Base-by-base conservation (phyloP, 371 early-diverging fungal species). In the Capillidium rhysosporum region DNA sequence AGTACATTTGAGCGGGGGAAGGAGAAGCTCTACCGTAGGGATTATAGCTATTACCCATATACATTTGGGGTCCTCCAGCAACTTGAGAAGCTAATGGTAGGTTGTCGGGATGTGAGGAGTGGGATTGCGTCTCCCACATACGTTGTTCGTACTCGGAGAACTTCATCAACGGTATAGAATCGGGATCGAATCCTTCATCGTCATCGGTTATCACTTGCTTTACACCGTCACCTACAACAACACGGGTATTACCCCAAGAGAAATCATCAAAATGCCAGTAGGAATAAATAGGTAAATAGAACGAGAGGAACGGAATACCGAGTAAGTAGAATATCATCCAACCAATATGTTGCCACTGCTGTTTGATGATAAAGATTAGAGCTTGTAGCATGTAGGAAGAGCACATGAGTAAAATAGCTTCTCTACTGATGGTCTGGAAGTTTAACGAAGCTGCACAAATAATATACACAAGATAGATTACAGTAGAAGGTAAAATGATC, bases 181-280 rank as follows among this genome's bases (percentile, higher is more conserved):
- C 67, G 14, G 89, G 86, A 59, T 92, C 92, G 64, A 89, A 92
- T 60, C 72, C 68, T 49, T 78, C 78, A 34, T 79, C 73, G 26
- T 82, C 84, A 21, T 82, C 77, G 0, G 70, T 66, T 0, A 64
- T 63, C 46, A 72, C 41, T 0, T 62, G 62, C 18, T 69, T 61
- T 67, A 84, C 81, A 58, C 82, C 76, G 21, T 79, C 82, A 49
- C 81, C 89, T 9, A 81, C 69, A 0, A 87, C 87, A 40, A 82
- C 63, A 61, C 97, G 84, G 14, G 97, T 96, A 62, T 92, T 90
- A 66, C 97, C 97, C 95, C 97, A 95, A 0, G 88, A 87, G 63
- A 94, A 92, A 62, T 93, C 94, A 64, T 96, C 93, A 68, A 94
- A 89, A 69, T 92, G 89, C 92, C 91, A 92, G 84, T 88, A 92